Conservation (phyloP, 2,329 filamentous ascomycete genomes). For the Fusarium praegraminearum region DNA sequence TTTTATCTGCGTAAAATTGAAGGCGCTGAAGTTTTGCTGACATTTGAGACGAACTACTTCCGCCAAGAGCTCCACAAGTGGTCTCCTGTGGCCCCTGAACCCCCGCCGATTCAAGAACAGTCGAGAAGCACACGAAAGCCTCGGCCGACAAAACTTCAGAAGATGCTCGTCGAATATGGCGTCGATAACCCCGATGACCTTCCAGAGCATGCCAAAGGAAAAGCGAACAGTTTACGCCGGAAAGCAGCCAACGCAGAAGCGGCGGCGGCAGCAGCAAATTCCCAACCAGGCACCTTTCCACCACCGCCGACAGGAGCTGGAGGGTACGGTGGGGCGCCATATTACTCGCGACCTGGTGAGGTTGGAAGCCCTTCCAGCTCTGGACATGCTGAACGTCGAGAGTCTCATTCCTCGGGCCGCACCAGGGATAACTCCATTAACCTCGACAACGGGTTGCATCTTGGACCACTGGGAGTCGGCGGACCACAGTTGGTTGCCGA, state of each 20-base stretch:
- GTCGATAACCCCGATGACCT: constrained; percentile 92
- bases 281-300: constrained; percentile 31
- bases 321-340: constrained; percentile 44
- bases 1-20: constrained; percentile 98
- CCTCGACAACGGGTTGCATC: constrained; percentile 56
- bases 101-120: constrained; percentile 86
- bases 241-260: constrained; percentile 74
- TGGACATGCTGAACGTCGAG: constrained; percentile 47
- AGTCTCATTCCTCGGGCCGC: constrained; percentile 46
- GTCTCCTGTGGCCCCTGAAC: constrained; percentile 86
- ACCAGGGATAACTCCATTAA: constrained; percentile 56
- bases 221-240: constrained; percentile 78
- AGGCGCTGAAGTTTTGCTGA: constrained; percentile 91
- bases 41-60: constrained; percentile 97
- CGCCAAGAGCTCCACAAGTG: constrained; percentile 95
- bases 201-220: constrained; percentile 83
- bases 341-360: constrained; percentile 43
- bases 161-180: constrained; percentile 88
- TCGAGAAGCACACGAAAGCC: constrained; percentile 96
- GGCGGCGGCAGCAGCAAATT: constrained; percentile 55
- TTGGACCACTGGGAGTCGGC: constrained; percentile 57
- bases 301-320: constrained; percentile 34
- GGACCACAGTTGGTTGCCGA: constrained; percentile 59
- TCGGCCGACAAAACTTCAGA: constrained; percentile 95
- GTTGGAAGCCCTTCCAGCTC: constrained; percentile 43